Evolutionary conservation across 2,329 filamentous ascomycete species (phyloP).

Genomic region (Metarhizium robertsii): DNA sequence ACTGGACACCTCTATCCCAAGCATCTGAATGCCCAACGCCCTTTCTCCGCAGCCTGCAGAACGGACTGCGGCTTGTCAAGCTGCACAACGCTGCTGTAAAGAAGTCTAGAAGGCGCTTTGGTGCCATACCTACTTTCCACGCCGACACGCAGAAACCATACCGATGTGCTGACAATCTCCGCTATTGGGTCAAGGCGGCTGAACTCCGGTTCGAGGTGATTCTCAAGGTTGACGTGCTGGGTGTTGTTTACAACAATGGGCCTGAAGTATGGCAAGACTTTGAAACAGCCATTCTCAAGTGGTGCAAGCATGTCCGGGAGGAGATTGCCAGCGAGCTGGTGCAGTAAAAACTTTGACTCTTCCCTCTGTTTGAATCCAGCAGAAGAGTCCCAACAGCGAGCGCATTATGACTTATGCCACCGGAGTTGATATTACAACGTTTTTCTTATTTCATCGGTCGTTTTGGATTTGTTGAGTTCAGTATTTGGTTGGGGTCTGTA

Average conservation of each 20-base stretch:
- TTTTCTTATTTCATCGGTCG: neutral
- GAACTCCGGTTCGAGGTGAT: constrained; percentile 88
- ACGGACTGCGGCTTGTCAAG: constrained; percentile 71
- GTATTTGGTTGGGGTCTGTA: neutral
- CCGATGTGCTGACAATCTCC: constrained; percentile 82
- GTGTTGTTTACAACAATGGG: constrained; percentile 67
- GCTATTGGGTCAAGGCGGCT: constrained; percentile 93
- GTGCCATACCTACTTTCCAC: constrained; percentile 80
- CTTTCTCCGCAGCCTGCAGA: constrained; percentile 65
- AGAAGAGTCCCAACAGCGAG: neutral
- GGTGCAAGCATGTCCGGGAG: constrained; percentile 73
- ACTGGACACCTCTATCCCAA: constrained; percentile 47
- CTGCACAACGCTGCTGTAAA: constrained; percentile 85
- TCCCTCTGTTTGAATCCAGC: neutral
- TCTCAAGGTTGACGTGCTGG: constrained; percentile 75
- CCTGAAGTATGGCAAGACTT: constrained; percentile 69
- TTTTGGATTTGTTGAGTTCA: neutral
- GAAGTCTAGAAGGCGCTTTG: constrained; percentile 78
- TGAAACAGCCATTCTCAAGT: constrained; percentile 71
- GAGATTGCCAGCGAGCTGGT: constrained; percentile 66
- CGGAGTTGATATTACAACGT: neutral
- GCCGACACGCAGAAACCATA: constrained; percentile 94
- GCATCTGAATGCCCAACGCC: constrained; percentile 51
- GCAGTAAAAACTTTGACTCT: constrained; percentile 1
- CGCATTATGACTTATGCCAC: constrained; percentile 8